A percentile compares a stretch with the other conserved stretches of the same genome.
Evolutionary conservation across 345 rosid genomes (phyloP).

Genomic region (Populus simonii): DNA sequence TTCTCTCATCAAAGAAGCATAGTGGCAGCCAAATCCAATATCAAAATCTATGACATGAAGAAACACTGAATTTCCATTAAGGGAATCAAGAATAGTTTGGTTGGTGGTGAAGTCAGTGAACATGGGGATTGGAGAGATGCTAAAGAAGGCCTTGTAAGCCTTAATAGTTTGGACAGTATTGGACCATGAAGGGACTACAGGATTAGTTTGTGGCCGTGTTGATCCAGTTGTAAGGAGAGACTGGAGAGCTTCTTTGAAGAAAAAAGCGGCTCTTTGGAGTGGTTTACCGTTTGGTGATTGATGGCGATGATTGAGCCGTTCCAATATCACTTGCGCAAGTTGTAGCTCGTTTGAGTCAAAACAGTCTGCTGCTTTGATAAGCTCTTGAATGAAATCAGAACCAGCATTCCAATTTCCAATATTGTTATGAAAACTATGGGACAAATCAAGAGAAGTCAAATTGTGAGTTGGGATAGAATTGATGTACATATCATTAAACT

Average conservation of each 20-base stretch:
- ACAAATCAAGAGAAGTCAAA: constrained; percentile 19
- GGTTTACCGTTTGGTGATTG: constrained; percentile 68
- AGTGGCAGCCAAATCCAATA: constrained; percentile 88
- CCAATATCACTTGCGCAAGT: constrained; percentile 68
- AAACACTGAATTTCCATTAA: constrained; percentile 50
- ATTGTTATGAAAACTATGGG: constrained; percentile 25
- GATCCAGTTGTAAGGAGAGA: constrained; percentile 48
- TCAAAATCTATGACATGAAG: constrained; percentile 88
- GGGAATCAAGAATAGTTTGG: constrained; percentile 79
- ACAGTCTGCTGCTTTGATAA: constrained; percentile 74
- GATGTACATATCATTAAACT: constrained; percentile 46
- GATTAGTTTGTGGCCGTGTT: constrained; percentile 32
- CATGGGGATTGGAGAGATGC: constrained; percentile 82
- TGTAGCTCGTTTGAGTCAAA: constrained; percentile 76
- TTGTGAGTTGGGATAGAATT: constrained; percentile 29
- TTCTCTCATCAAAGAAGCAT: constrained; percentile 84
- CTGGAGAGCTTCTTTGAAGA: constrained; percentile 81
- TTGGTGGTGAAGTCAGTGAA: constrained; percentile 81
- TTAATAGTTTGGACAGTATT: constrained; percentile 69
- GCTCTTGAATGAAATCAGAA: constrained; percentile 68
- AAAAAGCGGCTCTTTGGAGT: constrained; percentile 77
- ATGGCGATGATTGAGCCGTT: constrained; percentile 68
- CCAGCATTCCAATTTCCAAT: constrained; percentile 2
- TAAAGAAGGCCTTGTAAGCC: constrained; percentile 69
- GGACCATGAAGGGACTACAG: constrained; percentile 47